phyloP scores from a whole-genome alignment of 192 early-diverging fungal species.

The Backusella australiensis region DNA sequence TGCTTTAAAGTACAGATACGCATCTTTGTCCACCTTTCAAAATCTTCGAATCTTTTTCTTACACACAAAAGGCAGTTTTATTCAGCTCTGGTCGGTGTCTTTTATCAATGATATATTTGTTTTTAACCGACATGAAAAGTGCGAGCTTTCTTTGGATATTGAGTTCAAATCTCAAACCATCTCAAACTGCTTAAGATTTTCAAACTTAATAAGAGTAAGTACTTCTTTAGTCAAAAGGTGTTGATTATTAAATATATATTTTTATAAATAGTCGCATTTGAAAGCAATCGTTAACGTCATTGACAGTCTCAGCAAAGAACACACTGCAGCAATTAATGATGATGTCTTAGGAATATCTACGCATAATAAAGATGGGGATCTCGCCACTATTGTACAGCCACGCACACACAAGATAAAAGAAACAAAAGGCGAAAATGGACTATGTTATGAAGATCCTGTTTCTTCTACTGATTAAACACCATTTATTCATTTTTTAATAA shows the following conservation, averaged over 20 bases:
- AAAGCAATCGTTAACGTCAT: background rate
- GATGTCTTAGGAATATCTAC: background rate
- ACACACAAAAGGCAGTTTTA: background rate
- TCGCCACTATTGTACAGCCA: background rate
- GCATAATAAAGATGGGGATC: background rate
- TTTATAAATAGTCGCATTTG: constrained; percentile 5
- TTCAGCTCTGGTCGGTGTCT: background rate
- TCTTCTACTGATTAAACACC: background rate
- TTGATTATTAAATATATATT: background rate
- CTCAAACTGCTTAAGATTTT: background rate
- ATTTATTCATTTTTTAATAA: background rate
- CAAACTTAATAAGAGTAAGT: background rate
- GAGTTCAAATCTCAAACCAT: background rate
- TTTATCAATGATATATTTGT: background rate
- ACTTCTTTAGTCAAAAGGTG: background rate
- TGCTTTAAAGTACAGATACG: background rate
- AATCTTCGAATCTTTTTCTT: background rate
- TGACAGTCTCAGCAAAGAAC: background rate
- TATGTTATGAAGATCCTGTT: constrained; percentile 5
- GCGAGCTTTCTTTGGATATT: background rate
- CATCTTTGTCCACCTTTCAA: background rate
- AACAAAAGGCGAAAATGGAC: background rate
- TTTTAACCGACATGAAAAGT: background rate
- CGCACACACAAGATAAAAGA: background rate
- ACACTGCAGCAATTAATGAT: background rate